Percentiles rank a stretch among this genome's conserved stretches.
Evolutionary conservation across 371 early-diverging fungal species (phyloP).

Genomic region (Apophysomyces elegans): DNA sequence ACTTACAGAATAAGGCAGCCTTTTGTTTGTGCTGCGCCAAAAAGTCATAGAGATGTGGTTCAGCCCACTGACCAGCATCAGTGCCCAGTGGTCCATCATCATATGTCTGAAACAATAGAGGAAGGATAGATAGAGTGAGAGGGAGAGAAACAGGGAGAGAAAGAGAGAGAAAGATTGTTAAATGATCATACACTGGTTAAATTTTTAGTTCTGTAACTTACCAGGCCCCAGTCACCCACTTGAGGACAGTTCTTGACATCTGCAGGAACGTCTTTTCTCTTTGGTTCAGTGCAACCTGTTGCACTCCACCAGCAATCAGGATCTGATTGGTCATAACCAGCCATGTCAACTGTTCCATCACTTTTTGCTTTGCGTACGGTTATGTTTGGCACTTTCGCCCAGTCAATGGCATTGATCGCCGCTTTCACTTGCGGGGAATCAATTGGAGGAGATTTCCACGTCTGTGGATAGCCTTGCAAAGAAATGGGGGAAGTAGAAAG

Average conservation of each 20-base stretch:
- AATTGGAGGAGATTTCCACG: slow-evolving; percentile 28
- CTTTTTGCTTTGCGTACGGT: slow-evolving; percentile 30
- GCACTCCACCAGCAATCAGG: slow-evolving; percentile 36
- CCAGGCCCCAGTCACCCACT: slow-evolving; percentile 24
- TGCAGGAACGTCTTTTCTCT: slow-evolving; percentile 16
- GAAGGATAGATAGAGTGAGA: too few relatives aligned
- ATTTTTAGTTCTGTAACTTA: slow-evolving; percentile 2
- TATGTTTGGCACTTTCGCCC: slow-evolving; percentile 43
- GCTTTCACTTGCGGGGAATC: slow-evolving; percentile 38
- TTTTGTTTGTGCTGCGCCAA: slow-evolving; percentile 27
- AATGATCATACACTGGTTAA: not conserved
- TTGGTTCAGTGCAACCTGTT: slow-evolving; percentile 24
- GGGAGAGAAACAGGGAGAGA: not conserved
- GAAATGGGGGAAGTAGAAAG: slow-evolving; percentile 18
- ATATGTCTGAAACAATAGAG: slow-evolving; percentile 19
- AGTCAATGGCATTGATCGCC: slow-evolving; percentile 42
- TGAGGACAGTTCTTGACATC: slow-evolving; percentile 30
- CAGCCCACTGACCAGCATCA: slow-evolving; percentile 25
- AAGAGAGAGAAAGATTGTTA: not conserved
- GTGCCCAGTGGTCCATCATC: slow-evolving; percentile 29
- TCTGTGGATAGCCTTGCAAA: slow-evolving; percentile 17
- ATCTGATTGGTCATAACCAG: slow-evolving; percentile 23
- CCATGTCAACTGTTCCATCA: slow-evolving; percentile 19
- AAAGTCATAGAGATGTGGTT: slow-evolving; percentile 34
- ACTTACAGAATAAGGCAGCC: slow-evolving; percentile 24